Evolutionary conservation across 2,329 filamentous ascomycete genomes (phyloP).

Genomic region (Fusarium sp.): DNA sequence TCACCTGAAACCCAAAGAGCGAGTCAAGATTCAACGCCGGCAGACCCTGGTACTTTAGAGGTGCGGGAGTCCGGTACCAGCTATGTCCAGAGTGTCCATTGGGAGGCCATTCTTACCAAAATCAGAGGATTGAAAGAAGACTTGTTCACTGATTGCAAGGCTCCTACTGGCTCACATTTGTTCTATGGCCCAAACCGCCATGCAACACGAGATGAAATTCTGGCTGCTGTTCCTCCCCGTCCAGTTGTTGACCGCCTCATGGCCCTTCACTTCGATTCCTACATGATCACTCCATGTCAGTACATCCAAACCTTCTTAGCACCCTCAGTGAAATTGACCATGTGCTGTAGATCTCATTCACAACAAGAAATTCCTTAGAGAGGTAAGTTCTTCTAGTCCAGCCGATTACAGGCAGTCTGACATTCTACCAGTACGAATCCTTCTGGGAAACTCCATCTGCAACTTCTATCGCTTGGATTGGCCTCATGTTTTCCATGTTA

Average conservation of each 20-base stretch:
- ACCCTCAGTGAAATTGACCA: slow-evolving; percentile 17
- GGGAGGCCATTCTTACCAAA: slow-evolving; percentile 36
- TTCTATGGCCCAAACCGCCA: slow-evolving; percentile 34
- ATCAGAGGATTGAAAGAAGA: slow-evolving; percentile 36
- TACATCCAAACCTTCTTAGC: slow-evolving; percentile 7
- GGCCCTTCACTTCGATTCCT: slow-evolving; percentile 32
- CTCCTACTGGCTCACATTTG: slow-evolving; percentile 26
- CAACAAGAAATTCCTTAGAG: slow-evolving; percentile 31
- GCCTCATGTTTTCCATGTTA: slow-evolving; percentile 36
- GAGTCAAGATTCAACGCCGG: slow-evolving; percentile 18
- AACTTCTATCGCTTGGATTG: slow-evolving; percentile 29
- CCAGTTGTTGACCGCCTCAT: slow-evolving; percentile 36
- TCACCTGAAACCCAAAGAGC: slow-evolving; percentile 11
- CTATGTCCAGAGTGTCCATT: slow-evolving; percentile 36
- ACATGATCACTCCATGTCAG: slow-evolving; percentile 34
- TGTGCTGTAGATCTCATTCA: slow-evolving; percentile 28
- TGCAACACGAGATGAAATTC: slow-evolving; percentile 31
- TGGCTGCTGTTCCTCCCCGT: slow-evolving; percentile 32
- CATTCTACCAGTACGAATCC: slow-evolving; percentile 29
- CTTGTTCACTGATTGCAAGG: slow-evolving; percentile 21
- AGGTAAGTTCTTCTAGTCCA: slow-evolving; percentile 20
- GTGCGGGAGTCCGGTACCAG: slow-evolving; percentile 29
- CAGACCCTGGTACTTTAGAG: slow-evolving; percentile 31
- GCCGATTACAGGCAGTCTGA: slow-evolving; percentile 17
- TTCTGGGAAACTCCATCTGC: slow-evolving; percentile 29